Base-by-base conservation (phyloP, 148 eudicot genomes). In the Camellia japonica region DNA sequence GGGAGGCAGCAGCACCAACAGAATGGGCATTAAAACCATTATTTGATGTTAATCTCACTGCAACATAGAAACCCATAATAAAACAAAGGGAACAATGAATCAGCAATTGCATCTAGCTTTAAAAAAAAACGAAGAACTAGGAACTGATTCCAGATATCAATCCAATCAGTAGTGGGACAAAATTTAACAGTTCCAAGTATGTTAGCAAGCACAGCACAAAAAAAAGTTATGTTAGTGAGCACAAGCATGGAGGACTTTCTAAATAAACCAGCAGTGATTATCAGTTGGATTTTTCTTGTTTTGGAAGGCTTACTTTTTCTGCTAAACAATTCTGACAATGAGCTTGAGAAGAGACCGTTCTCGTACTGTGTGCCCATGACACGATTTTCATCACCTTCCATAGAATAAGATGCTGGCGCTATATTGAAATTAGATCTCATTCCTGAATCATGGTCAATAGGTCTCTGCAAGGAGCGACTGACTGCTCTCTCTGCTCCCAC, bases 341-440 rank as follows among this genome's bases (percentile, higher is more conserved):
- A 92, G 80, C 97, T 92, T 68, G 97, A 92, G 79, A 92, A 92
- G 74, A 92, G 88, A 54, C 97, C 89, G 79, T 88, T 94, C 78
- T 94, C 93, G 60, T 87, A 83, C 49, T 84, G 90, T 80, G 86
- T 20, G 19, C 90, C 86, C 81, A 80, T 69, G 67, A 81, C 60
- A 75, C 83, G 90, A 46, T 76, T 47, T 82, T 84, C 86, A 46
- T 92, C 85, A 81, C 81, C 84, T 66, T 78, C 80, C 44, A 59
- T 65, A 19, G 38, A 54, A 55, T 76, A 80, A 59, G 87, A 87
- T 55, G 82, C 74, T 5, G 86, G 76, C 46, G 87, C 87, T 54
- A 43, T 68, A 82, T 75, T 74, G 62, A 60, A 78, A 75, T 79
- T 82, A 41, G 85, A 78, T 82, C 84, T 87, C 19, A 80, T 51